phyloP scores from a whole-genome alignment of 2,329 filamentous ascomycete genomes.

The Pseudophaeomoniella oleicola region DNA sequence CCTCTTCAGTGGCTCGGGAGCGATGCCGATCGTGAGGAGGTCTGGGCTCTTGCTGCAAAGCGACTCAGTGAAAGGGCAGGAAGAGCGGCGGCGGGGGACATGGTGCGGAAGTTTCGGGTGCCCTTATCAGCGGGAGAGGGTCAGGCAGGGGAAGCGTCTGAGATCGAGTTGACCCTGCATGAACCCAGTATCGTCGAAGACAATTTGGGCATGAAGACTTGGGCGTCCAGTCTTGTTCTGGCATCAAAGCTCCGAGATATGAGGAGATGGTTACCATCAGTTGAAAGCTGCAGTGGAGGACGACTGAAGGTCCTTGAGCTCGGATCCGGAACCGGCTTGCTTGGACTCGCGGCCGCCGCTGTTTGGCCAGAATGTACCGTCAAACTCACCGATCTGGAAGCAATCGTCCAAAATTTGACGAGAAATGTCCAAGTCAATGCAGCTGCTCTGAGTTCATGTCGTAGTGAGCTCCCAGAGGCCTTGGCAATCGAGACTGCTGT shows the following conservation, averaged over 20 bases:
- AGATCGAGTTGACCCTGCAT: slow-evolving; percentile 55
- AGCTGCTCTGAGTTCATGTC: slow-evolving; percentile 28
- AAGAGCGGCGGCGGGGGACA: slow-evolving; percentile 51
- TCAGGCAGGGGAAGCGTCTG: slow-evolving; percentile 14
- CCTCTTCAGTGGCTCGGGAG: slow-evolving; percentile 28
- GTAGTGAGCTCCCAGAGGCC: not conserved
- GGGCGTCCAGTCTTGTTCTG: slow-evolving; percentile 80
- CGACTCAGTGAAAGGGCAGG: slow-evolving; percentile 78
- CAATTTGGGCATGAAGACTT: slow-evolving; percentile 84
- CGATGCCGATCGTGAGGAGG: slow-evolving; percentile 25
- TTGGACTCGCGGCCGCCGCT: slow-evolving; percentile 70
- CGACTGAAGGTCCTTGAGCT: slow-evolving; percentile 50
- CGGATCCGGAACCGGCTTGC: slow-evolving; percentile 80
- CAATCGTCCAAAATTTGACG: slow-evolving; percentile 70
- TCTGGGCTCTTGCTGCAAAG: slow-evolving; percentile 64
- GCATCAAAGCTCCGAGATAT: slow-evolving; percentile 49
- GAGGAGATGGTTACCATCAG: not conserved
- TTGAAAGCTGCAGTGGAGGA: slow-evolving; percentile 21
- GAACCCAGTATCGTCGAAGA: slow-evolving; percentile 83
- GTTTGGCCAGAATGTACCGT: slow-evolving; percentile 49
- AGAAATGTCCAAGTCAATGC: slow-evolving; percentile 57
- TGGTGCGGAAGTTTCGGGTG: slow-evolving; percentile 47
- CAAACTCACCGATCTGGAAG: slow-evolving; percentile 65
- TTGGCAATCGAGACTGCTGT: not conserved
- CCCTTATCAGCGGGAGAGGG: slow-evolving; percentile 24